phyloP scores from a whole-genome alignment of 441 rosid species.

The Dalechampia spathulata region DNA sequence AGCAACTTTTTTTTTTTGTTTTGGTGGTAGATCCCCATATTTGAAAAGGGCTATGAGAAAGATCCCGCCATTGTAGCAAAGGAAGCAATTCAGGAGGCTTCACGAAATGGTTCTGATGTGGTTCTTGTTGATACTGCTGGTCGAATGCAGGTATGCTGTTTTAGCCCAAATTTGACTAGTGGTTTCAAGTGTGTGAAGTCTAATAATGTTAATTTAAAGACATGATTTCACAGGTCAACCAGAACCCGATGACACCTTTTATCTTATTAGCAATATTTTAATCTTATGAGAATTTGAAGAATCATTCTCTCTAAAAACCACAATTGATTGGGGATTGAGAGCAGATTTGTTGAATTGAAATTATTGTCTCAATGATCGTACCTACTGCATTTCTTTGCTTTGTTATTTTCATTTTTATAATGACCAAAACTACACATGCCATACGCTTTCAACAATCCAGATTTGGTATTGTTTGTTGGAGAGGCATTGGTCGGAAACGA shows the following conservation, averaged over 20 bases:
- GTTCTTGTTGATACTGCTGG: constrained; percentile 99
- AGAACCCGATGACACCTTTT: not conserved
- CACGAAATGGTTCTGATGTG: constrained; percentile 80
- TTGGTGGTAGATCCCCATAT: constrained; percentile 66
- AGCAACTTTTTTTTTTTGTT: not conserved
- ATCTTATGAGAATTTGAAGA: too few relatives aligned
- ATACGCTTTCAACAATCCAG: constrained; percentile 80
- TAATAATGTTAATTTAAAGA: not conserved
- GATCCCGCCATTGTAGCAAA: constrained; percentile 98
- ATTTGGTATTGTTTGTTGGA: constrained; percentile 93
- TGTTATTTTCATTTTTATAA: too few relatives aligned
- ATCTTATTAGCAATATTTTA: too few relatives aligned
- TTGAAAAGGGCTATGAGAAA: constrained; percentile 95
- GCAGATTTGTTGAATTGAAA: too few relatives aligned
- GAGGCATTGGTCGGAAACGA: constrained; percentile 98
- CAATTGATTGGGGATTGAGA: too few relatives aligned
- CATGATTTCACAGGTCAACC: not conserved
- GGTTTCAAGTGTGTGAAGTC: not conserved
- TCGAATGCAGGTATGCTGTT: constrained; percentile 71
- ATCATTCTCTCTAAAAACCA: too few relatives aligned
- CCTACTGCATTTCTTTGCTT: too few relatives aligned
- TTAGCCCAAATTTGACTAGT: not conserved
- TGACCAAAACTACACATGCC: too few relatives aligned
- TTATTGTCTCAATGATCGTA: too few relatives aligned
- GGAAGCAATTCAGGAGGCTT: constrained; percentile 94